phyloP scores from a whole-genome alignment of 805 yeast species.

The Kodamaea kakaduensis region DNA sequence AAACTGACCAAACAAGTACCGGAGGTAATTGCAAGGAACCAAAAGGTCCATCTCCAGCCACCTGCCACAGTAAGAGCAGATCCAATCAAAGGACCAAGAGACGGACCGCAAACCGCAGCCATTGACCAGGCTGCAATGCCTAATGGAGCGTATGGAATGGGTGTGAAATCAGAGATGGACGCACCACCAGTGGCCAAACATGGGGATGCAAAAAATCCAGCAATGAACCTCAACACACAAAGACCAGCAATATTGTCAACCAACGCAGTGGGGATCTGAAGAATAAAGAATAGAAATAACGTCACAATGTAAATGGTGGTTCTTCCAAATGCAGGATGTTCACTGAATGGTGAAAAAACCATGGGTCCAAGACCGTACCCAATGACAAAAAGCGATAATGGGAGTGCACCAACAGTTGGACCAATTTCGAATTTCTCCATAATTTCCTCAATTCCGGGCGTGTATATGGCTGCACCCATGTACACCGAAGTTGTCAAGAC shows the following conservation, averaged over 20 bases:
- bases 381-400: slow-evolving; percentile 51
- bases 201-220: slow-evolving; percentile 56
- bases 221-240: slow-evolving; percentile 48
- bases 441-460: slow-evolving; percentile 48
- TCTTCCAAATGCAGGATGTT: slow-evolving; percentile 51
- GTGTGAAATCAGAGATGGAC: slow-evolving; percentile 47
- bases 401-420: slow-evolving; percentile 44
- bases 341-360: slow-evolving; percentile 56
- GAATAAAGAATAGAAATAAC: slow-evolving; percentile 42
- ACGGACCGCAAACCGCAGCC: slow-evolving; percentile 54
- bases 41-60: slow-evolving; percentile 52
- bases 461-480: slow-evolving; percentile 53
- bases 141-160: slow-evolving; percentile 40
- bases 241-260: slow-evolving; percentile 48
- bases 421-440: slow-evolving; percentile 44
- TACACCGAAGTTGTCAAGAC: slow-evolving; percentile 49
- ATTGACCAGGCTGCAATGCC: slow-evolving; percentile 51
- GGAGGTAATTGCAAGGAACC: slow-evolving; percentile 44
- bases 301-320: slow-evolving; percentile 46
- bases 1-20: slow-evolving; percentile 36
- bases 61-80: slow-evolving; percentile 39
- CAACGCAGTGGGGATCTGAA: slow-evolving; percentile 57
- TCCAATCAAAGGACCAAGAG: slow-evolving; percentile 56
- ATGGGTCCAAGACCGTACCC: slow-evolving; percentile 64
- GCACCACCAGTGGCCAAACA: slow-evolving; percentile 49